These are phyloP conservation scores for Saccharata proteae DNA, from an alignment of 2,329 filamentous ascomycete species.

Conservation along the genomic window DNA sequence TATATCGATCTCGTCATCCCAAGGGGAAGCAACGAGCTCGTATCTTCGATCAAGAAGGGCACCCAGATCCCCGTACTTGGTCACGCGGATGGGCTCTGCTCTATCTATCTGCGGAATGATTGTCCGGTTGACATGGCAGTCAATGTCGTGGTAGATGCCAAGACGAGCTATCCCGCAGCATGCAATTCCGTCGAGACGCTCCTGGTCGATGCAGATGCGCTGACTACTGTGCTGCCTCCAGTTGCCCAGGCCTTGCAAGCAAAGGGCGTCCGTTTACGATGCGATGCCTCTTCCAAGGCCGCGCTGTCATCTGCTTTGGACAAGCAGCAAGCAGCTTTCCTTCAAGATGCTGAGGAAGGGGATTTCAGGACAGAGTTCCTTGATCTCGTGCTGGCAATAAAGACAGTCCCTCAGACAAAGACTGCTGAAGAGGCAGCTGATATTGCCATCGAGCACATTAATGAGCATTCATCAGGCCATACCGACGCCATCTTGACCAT, in stretches of 20 bases:
- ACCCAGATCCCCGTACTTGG: conserved; percentile 94
- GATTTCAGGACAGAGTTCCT: conserved; percentile 90
- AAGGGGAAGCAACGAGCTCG: conserved; percentile 78
- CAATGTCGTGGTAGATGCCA: conserved; percentile 76
- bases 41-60: conserved; percentile 76
- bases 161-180: conserved; percentile 86
- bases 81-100: conserved; percentile 88
- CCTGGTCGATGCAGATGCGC: conserved; percentile 62
- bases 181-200: conserved; percentile 94
- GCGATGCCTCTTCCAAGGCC: conserved; percentile 57
- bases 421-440: conserved; percentile 34
- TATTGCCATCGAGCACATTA: conserved; percentile 77
- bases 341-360: conserved; percentile 53
- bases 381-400: conserved; percentile 71
- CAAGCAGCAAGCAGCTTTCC: conserved; percentile 26
- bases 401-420: conserved; percentile 46
- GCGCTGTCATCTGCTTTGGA: conserved; percentile 43
- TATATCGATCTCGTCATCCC: conserved; percentile 94
- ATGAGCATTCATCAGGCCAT: conserved; percentile 82
- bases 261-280: conserved; percentile 72
- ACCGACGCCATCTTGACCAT: conserved; percentile 82
- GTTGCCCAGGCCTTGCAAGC: conserved; percentile 63
- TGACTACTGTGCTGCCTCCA: conserved; percentile 54
- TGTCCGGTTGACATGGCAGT: conserved; percentile 61
- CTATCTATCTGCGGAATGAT: conserved; percentile 69